A percentile compares a stretch with the other conserved stretches of the same genome.
phyloP scores from a whole-genome alignment of 2,329 filamentous ascomycete genomes.

The Magnaporthales sp. region DNA sequence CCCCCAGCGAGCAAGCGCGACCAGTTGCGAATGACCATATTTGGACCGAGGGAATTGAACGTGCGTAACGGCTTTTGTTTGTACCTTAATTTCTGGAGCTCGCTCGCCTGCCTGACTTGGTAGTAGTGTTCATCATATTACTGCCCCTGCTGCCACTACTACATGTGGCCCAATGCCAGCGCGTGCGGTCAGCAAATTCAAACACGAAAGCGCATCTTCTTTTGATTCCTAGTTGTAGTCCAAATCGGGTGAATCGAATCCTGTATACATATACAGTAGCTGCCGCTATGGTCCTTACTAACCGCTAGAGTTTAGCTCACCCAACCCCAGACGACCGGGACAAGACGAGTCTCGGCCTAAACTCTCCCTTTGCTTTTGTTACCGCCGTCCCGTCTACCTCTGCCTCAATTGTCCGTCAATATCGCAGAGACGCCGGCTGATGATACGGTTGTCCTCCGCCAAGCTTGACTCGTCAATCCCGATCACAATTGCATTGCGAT shows the following conservation, averaged over 20 bases:
- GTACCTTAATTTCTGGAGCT: not conserved
- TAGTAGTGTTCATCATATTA: too few relatives aligned
- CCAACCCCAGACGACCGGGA: not conserved
- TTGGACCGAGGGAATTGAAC: conserved; percentile 2
- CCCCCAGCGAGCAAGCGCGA: not conserved
- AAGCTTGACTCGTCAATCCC: not conserved
- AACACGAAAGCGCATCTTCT: not conserved
- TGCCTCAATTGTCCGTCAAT: not conserved
- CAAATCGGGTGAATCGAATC: not conserved
- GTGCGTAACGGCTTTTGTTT: not conserved
- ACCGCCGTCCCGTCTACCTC: not conserved
- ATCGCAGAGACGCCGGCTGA: not conserved
- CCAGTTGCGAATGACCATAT: not conserved
- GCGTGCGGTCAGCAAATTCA: not conserved
- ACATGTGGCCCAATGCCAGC: not conserved
- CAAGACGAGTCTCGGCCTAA: conserved; percentile 1
- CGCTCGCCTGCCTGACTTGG: not conserved
- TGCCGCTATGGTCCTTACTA: not conserved
- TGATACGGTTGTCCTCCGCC: not conserved
- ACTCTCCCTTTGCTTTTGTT: not conserved
- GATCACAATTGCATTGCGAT: not conserved
- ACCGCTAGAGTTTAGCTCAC: not conserved
- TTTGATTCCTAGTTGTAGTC: not conserved
- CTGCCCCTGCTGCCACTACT: not conserved
- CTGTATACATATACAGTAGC: not conserved